Base-by-base conservation (phyloP, 2,329 filamentous ascomycete genomes). In the Cladosporium austrohemisphaericum region DNA sequence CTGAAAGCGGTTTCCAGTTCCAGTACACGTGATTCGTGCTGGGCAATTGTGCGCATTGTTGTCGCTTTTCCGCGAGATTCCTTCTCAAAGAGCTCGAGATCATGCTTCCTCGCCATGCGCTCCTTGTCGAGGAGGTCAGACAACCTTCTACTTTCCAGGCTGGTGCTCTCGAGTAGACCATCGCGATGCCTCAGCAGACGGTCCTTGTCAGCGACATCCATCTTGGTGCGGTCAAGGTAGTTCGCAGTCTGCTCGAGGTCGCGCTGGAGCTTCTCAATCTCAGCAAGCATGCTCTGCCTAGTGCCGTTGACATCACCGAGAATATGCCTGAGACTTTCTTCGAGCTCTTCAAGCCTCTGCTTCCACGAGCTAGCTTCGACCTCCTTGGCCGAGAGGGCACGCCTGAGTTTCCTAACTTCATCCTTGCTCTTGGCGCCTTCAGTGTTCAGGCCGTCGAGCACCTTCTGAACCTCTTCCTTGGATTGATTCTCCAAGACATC, bases 381-480 rank as follows among this genome's bases (percentile, higher is more conserved):
- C 67, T 97, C 91, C 48, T 89, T 84, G 41, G 83, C 84, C 10
- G 85, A 87, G 38, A 97, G 75, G 59, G 75, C 89, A 76, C 95
- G 93, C 63, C 88, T 85, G 57, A 97, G 74, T 61, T 81, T 82
- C 55, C 90, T 80, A 20, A 84, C 80, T 63, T 97, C 93, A 55
- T 97, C 93, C 71, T 93, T 95, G 55, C 88, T 83, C 22, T 79
- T 77, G 4, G 85, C 85, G 19, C 84, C 80, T 68, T 97, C 91
- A 32, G 83, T 78, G 65, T 96, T 97, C 57, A 97, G 84, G 56
- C 96, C 89, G 62, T 94, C 92, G 63, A 97, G 83, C 55, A 95
- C 82, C 67, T 92, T 87, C 71, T 97, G 91, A 44, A 95, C 87
- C 64, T 97, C 92, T 64, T 95, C 87, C 73, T 97, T 95, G 71